Evolutionary conservation across 106 monocot genomes (phyloP).

Genomic region (Ottelia alismoides): DNA sequence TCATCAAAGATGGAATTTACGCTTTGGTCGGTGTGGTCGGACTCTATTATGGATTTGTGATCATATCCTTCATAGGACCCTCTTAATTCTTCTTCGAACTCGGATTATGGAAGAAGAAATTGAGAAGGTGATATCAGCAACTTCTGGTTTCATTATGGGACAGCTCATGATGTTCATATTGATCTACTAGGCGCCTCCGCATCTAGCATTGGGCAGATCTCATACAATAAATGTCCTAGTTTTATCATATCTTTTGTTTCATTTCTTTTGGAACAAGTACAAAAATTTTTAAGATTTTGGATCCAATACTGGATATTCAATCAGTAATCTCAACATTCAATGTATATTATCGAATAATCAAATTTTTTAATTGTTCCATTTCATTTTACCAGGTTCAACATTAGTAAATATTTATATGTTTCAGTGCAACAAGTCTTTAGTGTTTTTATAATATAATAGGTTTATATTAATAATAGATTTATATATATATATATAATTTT

Average conservation of each 20-base stretch:
- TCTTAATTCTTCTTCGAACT: no score
- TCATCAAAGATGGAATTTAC: no score
- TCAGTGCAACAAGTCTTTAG: not conserved
- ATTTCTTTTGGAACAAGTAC: no score
- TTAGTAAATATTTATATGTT: not conserved
- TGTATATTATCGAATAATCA: not conserved
- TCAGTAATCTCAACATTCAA: not conserved
- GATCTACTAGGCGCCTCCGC: constrained; percentile 6
- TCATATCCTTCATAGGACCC: no score
- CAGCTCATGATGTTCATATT: constrained; percentile 9
- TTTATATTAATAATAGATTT: no score
- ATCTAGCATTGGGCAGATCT: constrained; percentile 6
- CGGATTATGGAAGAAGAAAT: constrained; percentile 7
- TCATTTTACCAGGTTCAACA: not conserved
- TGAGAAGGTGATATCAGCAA: constrained; percentile 6
- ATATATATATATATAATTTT: no score
- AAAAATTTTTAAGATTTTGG: not conserved
- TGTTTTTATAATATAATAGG: no score
- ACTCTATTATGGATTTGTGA: no score
- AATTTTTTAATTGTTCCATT: not conserved
- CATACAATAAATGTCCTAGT: constrained; percentile 9
- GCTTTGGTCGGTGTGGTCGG: no score
- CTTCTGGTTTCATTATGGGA: constrained; percentile 3
- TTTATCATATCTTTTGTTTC: no score
- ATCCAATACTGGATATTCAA: not conserved